These are phyloP conservation scores for Ogataea henricii DNA, from an alignment of 805 yeast species.

Conservation along the genomic window DNA sequence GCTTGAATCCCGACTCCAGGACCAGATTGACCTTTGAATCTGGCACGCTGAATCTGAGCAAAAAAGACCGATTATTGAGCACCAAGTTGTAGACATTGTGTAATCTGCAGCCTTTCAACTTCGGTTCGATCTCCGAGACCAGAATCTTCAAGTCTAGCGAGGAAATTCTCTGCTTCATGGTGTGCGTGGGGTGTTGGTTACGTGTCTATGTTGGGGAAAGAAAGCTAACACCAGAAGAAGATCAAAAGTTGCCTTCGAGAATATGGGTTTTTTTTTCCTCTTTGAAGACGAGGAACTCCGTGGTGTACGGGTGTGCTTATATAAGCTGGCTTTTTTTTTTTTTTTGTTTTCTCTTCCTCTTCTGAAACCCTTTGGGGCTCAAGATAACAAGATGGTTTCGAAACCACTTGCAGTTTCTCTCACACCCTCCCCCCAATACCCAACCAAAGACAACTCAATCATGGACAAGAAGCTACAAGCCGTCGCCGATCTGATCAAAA, in stretches of 20 bases:
- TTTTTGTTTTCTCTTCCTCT: too few species aligned
- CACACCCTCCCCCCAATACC: neutral
- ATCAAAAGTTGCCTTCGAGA: neutral
- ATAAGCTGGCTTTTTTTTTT: too few species aligned
- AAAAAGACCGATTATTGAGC: conserved; percentile 67
- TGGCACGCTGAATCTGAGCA: conserved; percentile 79
- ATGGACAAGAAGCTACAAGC: conserved; percentile 29
- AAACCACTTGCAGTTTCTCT: neutral
- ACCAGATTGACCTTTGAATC: conserved; percentile 77
- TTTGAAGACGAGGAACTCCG: neutral
- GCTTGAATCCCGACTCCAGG: conserved; percentile 82
- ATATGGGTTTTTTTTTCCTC: neutral
- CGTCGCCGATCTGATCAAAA: conserved; percentile 26
- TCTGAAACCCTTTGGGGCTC: too few species aligned
- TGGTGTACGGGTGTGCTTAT: neutral
- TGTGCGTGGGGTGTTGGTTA: neutral
- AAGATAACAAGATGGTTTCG: neutral
- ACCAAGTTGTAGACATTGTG: conserved; percentile 84
- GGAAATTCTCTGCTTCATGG: conserved; percentile 76
- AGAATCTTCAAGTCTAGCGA: conserved; percentile 79
- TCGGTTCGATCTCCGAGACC: conserved; percentile 60
- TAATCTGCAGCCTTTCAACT: conserved; percentile 65
- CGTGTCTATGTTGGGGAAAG: too few species aligned
- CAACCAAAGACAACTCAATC: neutral
- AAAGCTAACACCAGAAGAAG: neutral